Percentiles rank a stretch among this genome's conserved stretches.
phyloP scores from a whole-genome alignment of 2,329 filamentous ascomycete genomes.

The Pseudofabraea citricarpa region DNA sequence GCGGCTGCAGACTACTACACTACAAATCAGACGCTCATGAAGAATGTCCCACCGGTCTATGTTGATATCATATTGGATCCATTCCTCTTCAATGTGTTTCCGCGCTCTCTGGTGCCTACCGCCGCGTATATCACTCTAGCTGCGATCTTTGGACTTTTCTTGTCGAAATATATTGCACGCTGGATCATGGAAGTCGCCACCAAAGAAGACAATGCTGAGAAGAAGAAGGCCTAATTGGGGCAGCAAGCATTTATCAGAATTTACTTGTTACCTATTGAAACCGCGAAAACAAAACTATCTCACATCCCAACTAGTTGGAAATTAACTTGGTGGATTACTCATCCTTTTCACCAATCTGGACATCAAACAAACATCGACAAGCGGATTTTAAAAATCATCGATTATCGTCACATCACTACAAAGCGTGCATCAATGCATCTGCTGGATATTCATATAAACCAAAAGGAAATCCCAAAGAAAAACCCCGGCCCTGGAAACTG shows the following conservation, averaged over 20 bases:
- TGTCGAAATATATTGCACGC: slow-evolving; percentile 20
- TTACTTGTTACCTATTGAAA: too few relatives aligned
- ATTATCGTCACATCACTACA: not conserved
- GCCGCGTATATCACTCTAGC: slow-evolving; percentile 63
- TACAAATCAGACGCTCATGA: slow-evolving; percentile 70
- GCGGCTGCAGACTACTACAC: slow-evolving; percentile 85
- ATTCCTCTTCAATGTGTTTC: slow-evolving; percentile 74
- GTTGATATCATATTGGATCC: slow-evolving; percentile 85
- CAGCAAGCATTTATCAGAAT: too few relatives aligned
- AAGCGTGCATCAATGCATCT: slow-evolving; percentile 9
- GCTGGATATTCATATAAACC: slow-evolving; percentile 11
- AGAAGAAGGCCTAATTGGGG: slow-evolving; percentile 13
- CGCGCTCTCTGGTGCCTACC: slow-evolving; percentile 70
- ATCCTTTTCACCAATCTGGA: too few relatives aligned
- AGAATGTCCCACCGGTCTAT: slow-evolving; percentile 63
- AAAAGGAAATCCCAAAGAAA: not conserved
- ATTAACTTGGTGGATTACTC: too few relatives aligned
- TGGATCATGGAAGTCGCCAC: slow-evolving; percentile 14
- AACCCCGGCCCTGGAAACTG: too few relatives aligned
- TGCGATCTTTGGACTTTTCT: slow-evolving; percentile 33
- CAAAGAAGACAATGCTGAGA: slow-evolving; percentile 5
- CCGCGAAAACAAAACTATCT: too few relatives aligned
- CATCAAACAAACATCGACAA: too few relatives aligned
- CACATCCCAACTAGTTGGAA: too few relatives aligned
- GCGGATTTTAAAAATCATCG: too few relatives aligned